Evolutionary conservation across 306 rosid genomes (phyloP).

Genomic region (Quercus engelmannii): DNA sequence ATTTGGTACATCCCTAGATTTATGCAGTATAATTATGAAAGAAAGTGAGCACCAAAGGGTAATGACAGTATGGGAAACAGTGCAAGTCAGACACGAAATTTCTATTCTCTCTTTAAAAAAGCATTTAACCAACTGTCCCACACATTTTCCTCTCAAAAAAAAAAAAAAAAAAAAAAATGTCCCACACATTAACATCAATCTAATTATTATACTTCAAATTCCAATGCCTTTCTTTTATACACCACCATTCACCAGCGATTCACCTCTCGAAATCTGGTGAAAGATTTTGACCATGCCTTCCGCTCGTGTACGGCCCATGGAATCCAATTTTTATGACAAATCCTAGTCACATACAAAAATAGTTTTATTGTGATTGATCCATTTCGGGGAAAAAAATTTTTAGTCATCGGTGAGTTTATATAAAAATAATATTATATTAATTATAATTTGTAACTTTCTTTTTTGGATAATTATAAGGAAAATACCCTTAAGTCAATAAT

Average conservation of each 20-base stretch:
- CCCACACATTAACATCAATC: slow-evolving; percentile 16
- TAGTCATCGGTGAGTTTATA: no score
- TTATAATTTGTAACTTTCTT: no score
- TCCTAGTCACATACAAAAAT: no score
- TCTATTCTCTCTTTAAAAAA: slow-evolving; percentile 26
- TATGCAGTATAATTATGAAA: neutral
- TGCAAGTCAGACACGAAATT: slow-evolving; percentile 30
- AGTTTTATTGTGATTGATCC: no score
- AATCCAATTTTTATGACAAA: neutral
- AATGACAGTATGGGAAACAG: slow-evolving; percentile 50
- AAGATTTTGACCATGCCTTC: slow-evolving; percentile 28
- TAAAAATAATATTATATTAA: neutral
- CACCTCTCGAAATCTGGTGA: slow-evolving; percentile 12
- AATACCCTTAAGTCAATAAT: rapidly evolving
- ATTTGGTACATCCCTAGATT: no score
- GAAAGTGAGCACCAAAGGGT: slow-evolving; percentile 15
- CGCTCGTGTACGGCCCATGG: neutral
- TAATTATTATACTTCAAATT: slow-evolving; percentile 51
- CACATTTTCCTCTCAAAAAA: no score
- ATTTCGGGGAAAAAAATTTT: no score
- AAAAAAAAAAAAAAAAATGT: neutral
- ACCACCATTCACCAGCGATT: slow-evolving; percentile 5
- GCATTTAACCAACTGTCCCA: slow-evolving; percentile 29
- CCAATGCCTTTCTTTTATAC: slow-evolving; percentile 47
- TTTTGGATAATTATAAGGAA: no score